phyloP scores from a whole-genome alignment of 805 yeast genomes.

The Wickerhamiella cacticola region DNA sequence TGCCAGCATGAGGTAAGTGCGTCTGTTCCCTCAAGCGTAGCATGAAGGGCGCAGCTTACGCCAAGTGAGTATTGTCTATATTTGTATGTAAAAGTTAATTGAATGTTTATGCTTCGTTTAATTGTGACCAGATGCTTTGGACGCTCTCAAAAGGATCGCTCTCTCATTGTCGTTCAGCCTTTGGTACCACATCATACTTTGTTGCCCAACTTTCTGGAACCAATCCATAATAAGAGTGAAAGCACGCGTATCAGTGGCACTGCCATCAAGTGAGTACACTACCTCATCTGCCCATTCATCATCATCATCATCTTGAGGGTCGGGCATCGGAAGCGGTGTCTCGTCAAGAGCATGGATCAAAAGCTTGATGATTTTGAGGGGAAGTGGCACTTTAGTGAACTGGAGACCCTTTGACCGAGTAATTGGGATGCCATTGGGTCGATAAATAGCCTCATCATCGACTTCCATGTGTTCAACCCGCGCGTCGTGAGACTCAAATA shows the following conservation, averaged over 20 bases:
- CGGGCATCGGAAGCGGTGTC: conserved; percentile 39
- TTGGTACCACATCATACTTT: conserved; percentile 17
- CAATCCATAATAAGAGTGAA: conserved; percentile 23
- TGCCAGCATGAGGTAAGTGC: conserved; percentile 9
- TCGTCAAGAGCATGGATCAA: conserved; percentile 51
- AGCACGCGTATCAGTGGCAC: conserved; percentile 20
- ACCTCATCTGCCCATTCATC: conserved; percentile 33
- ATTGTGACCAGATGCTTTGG: conserved; percentile 1
- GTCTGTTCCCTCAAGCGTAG: not conserved
- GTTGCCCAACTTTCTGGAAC: conserved; percentile 21
- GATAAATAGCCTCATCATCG: conserved; percentile 36
- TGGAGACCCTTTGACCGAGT: conserved; percentile 68
- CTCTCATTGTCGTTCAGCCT: conserved; percentile 18
- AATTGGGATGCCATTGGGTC: conserved; percentile 49
- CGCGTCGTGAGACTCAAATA: conserved; percentile 48
- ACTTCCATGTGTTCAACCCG: conserved; percentile 44
- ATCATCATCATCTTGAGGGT: conserved; percentile 28
- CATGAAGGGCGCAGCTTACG: too few species aligned
- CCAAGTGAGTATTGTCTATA: not conserved
- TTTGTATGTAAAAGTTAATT: not conserved
- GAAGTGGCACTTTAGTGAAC: conserved; percentile 55
- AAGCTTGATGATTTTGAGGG: conserved; percentile 59
- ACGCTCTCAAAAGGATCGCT: conserved; percentile 14
- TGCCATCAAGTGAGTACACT: conserved; percentile 20
- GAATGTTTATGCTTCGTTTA: not conserved